phyloP scores from a whole-genome alignment of 2,329 filamentous ascomycete genomes.

The Verticillium zaregamsianum region DNA sequence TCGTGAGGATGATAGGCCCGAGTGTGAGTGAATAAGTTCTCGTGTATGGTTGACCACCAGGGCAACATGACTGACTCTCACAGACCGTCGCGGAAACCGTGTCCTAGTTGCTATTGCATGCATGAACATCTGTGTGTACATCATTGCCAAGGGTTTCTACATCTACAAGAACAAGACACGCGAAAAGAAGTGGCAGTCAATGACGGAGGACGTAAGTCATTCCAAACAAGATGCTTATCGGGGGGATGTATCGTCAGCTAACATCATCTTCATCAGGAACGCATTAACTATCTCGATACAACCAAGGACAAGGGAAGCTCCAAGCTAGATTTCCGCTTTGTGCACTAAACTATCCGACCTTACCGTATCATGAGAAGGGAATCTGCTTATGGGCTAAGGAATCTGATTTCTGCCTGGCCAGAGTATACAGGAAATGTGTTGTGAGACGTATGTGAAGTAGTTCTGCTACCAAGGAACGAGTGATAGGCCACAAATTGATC shows the following conservation, averaged over 20 bases:
- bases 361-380: too few species aligned
- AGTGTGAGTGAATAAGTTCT: slow-evolving; percentile 16
- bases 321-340: slow-evolving; percentile 11
- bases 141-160: slow-evolving; percentile 50
- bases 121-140: slow-evolving; percentile 26
- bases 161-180: slow-evolving; percentile 41
- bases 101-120: slow-evolving; percentile 17
- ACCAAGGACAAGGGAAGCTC: slow-evolving; percentile 12
- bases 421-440: too few species aligned
- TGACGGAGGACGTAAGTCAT: slow-evolving; percentile 32
- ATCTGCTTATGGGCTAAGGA: too few species aligned
- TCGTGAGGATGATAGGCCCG: slow-evolving; percentile 35
- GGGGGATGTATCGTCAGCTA: background rate
- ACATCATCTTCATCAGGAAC: background rate
- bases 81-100: slow-evolving; percentile 11
- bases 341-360: background rate
- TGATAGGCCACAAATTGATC: too few species aligned
- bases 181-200: slow-evolving; percentile 41
- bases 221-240: background rate
- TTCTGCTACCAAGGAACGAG: too few species aligned
- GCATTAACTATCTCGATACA: slow-evolving; percentile 7
- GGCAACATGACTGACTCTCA: background rate
- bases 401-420: too few species aligned
- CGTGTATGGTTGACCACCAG: too few species aligned
- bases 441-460: too few species aligned